Base-by-base conservation (phyloP, 306 rosid species). In the Fragaria ananassa region DNA sequence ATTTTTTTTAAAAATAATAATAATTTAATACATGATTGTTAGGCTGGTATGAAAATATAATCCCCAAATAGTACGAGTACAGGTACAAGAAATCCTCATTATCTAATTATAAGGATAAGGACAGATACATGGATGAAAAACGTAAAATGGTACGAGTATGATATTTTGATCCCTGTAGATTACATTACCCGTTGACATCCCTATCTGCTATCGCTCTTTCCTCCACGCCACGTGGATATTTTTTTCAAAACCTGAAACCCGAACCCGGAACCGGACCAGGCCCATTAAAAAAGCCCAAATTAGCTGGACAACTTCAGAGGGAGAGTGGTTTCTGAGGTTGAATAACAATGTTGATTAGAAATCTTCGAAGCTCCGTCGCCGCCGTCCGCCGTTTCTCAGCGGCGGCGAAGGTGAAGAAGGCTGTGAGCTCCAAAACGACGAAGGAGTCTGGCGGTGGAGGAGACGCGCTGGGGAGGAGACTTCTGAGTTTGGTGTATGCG, bases 401-500 rank as follows among this genome's bases (percentile, higher is more conserved):
- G 6, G 79, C 23, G 74, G 85, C 87, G 65, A 79, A 74, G 35
- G 50, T 23, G 39, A 4, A 35, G 39, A 35, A 5, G 39, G 39
- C 5, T 2, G 45, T 79, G 70, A 44, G n/a, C 81, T 34, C 58
- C 74, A n/a, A 9, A 8, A 8, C 15, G 1, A 47, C 5, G 27
- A n/a, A 81, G 10, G 60, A 7, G 18, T n/a, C 76, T 10, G 39
- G 79, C 60, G 78, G 82, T 37, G 89, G 88, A 23, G 62, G 86
- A 80, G 97, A 92, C 80, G 86, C 96, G 8, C 86, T 90, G 47
- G 90, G 97, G 8, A 86, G 87, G 53, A 88, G 96, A 75, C 97
- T 95, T 50, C 71, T 95, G 67, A 89, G 95, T 74, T 91, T 90
- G 31, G 88, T 82, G 31, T 86, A 81, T 87, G 74, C 92, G 9